A percentile compares a stretch with the other conserved stretches of the same genome.
These are phyloP conservation scores for Graphium sp. DNA, from an alignment of 2,329 filamentous ascomycete species.

Conservation along the genomic window DNA sequence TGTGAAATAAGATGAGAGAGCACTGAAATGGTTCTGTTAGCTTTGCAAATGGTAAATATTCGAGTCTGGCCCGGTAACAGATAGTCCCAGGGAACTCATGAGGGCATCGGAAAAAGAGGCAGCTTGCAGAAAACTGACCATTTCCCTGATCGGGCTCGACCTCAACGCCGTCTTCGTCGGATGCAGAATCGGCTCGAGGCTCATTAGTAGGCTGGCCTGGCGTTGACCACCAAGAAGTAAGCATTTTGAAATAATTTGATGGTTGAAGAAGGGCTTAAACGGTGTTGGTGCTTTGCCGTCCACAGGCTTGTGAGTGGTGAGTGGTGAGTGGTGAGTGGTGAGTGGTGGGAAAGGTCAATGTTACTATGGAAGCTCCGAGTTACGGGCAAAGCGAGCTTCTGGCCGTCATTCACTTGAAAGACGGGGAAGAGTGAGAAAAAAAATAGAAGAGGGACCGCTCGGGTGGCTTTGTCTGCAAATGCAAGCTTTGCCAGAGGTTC, in stretches of 20 bases:
- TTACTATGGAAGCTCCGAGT: too few species aligned
- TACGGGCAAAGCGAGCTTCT: too few species aligned
- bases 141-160: conserved; percentile 90
- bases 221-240: conserved; percentile 19
- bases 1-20: conserved; percentile 96
- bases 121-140: conserved; percentile 53
- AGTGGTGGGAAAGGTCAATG: neutral
- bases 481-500: too few species aligned
- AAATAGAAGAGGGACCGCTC: too few species aligned
- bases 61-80: too few species aligned
- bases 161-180: conserved; percentile 57
- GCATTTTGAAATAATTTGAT: conserved; percentile 12
- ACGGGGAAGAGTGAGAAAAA: too few species aligned
- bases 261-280: neutral
- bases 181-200: conserved; percentile 20
- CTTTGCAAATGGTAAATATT: too few species aligned
- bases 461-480: too few species aligned
- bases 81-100: too few species aligned
- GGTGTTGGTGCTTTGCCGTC: neutral
- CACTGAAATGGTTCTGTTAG: conserved; percentile 52
- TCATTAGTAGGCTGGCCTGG: conserved; percentile 30
- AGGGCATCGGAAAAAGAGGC: too few species aligned
- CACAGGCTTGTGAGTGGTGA: too few species aligned
- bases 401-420: too few species aligned
- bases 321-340: neutral